A percentile compares a stretch with the other conserved stretches of the same genome.
Conservation (phyloP, 148 eudicot species). For the Beta vulgaris region DNA sequence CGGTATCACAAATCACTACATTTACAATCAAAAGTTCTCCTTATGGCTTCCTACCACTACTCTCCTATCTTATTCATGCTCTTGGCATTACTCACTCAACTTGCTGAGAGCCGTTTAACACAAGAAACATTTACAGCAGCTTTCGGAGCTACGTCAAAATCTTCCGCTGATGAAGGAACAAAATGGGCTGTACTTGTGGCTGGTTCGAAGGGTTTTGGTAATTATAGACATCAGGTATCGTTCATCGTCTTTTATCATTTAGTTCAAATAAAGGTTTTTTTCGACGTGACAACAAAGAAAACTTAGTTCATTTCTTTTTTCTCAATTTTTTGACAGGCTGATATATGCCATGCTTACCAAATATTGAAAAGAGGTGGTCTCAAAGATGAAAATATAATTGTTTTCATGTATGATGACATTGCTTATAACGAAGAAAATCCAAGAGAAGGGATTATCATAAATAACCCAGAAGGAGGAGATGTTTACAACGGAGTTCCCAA, state of each 20-base stretch:
- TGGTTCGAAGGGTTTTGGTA: conserved; percentile 34
- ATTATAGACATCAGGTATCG: conserved; percentile 37
- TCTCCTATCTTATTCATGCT: conserved; percentile 4
- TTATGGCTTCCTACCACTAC: conserved; percentile 2
- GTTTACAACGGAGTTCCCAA: conserved; percentile 84
- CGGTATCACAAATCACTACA: background rate
- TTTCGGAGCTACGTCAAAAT: conserved; percentile 7
- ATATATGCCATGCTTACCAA: conserved; percentile 67
- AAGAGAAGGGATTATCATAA: conserved; percentile 62
- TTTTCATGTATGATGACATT: conserved; percentile 71
- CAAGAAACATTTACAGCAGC: conserved; percentile 16
- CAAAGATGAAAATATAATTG: conserved; percentile 54
- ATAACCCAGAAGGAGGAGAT: conserved; percentile 63
- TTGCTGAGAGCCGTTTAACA: conserved; percentile 25
- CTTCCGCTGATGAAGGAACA: conserved; percentile 21
- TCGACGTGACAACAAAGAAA: too few species aligned
- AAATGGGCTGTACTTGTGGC: conserved; percentile 38
- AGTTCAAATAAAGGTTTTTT: too few species aligned
- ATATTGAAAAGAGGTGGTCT: conserved; percentile 56
- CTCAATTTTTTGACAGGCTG: too few species aligned
- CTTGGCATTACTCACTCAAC: conserved; percentile 14
- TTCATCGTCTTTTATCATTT: too few species aligned
- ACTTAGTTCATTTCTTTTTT: too few species aligned
- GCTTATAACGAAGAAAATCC: conserved; percentile 67
- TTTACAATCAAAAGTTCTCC: background rate